Evolutionary conservation across 2,329 filamentous ascomycete species (phyloP), one percentile per base, ranked within the genome.

Genomic region (Aspergillus novofumigatus): DNA sequence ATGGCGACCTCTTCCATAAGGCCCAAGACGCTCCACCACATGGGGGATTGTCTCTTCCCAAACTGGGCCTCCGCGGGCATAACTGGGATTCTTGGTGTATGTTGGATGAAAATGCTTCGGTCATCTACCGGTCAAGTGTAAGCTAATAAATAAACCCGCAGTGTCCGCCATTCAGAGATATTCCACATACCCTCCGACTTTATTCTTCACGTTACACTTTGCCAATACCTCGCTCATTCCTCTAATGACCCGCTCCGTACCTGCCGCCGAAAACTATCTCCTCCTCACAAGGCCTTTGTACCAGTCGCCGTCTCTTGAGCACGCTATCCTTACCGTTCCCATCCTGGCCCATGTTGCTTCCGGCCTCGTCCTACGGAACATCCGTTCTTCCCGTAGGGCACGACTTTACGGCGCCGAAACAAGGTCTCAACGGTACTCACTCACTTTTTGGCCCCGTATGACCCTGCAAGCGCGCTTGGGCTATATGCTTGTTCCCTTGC

Each of bases 281-380:
- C 87, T 97, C 62, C 90, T 96, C 73, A 92, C 92, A 28, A 86
- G 93, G 59, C 92, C 95, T 51, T 86, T 94, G 73, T 97, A 97
- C 78, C 93, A 97, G 74, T 92, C 91, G 1, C 82, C 88, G 1
- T 78, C 90, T 17, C 81, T 89, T 52, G 92, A 97, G 70, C 90
- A 91, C 3, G 77, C 95, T 21, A 81, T 97, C 59, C 84, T 97
- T 59, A 86, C 82, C 47, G 73, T 91, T 1, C 92, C 93, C 2
- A 78, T 96, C 23, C 72, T 86, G 57, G 83, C 87, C 2, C 93
- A 97, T 72, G 80, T 97, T 47, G 80, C 83, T 14, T 89, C 91
- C 0, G 92, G 93, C 38, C 70, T 97, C 5, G 86, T 85, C 0
- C 78, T 97, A 48, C 88, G 94, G 14, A 79, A 95, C 4, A 81